A percentile compares a stretch with the other conserved stretches of the same genome.
Evolutionary conservation across 2,329 filamentous ascomycete genomes (phyloP).

Genomic region (Xylaria sp.): DNA sequence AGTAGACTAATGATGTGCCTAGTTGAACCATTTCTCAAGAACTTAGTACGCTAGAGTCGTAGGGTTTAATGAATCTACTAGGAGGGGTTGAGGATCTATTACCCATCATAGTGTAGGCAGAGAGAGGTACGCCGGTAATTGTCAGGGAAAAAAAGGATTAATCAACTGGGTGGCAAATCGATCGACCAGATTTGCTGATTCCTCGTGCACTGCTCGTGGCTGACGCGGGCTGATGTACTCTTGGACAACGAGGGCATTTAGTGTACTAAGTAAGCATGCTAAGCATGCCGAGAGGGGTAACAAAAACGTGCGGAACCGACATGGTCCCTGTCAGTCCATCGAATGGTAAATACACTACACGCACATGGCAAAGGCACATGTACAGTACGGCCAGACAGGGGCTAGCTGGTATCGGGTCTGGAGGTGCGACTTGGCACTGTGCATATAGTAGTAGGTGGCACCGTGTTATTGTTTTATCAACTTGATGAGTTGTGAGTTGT

Average conservation of each 20-base stretch:
- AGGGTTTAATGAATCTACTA: neutral
- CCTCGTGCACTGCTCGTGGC: slow-evolving; percentile 34
- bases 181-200: slow-evolving; percentile 20
- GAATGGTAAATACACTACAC: slow-evolving; percentile 26
- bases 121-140: slow-evolving; percentile 1
- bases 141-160: neutral
- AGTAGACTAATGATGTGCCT: neutral
- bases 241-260: slow-evolving; percentile 6
- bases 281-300: slow-evolving; percentile 36
- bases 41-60: neutral
- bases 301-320: slow-evolving; percentile 36
- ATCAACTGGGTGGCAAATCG: slow-evolving; percentile 21
- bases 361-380: slow-evolving; percentile 34
- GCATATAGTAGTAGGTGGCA: neutral
- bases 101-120: neutral
- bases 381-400: slow-evolving; percentile 24
- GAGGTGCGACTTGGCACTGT: slow-evolving; percentile 18
- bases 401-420: slow-evolving; percentile 23
- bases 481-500: neutral
- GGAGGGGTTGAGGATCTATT: neutral
- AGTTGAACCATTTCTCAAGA: neutral
- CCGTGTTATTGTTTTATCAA: slow-evolving; percentile 4
- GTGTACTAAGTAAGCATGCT: slow-evolving; percentile 31
- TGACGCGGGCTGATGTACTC: slow-evolving; percentile 27
- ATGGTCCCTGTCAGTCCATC: slow-evolving; percentile 23